Percentiles rank a stretch among this genome's conserved stretches.
These are phyloP conservation scores for Metschnikowia anglica DNA, from an alignment of 805 yeast genomes.

Conservation along the genomic window DNA sequence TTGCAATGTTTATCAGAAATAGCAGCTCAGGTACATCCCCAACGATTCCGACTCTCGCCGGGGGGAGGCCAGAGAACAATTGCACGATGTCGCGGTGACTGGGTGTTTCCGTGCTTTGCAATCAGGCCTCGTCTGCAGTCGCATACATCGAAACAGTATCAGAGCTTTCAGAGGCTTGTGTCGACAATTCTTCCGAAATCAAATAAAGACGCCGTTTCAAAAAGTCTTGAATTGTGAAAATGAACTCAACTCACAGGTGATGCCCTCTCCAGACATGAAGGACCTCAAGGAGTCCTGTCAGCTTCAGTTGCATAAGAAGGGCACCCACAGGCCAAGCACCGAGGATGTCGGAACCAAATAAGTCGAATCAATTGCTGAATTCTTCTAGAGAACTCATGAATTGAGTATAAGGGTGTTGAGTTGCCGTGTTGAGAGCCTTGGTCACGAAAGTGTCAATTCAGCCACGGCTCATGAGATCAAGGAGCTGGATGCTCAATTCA, in stretches of 20 bases:
- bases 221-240: conserved; percentile 35
- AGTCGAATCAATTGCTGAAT: conserved; percentile 10
- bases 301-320: conserved; percentile 29
- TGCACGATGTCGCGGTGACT: conserved; percentile 29
- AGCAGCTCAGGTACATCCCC: conserved; percentile 32
- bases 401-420: conserved; percentile 27
- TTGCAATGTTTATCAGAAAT: no score
- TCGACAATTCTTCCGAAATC: conserved; percentile 22
- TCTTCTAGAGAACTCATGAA: conserved; percentile 25
- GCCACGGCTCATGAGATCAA: conserved; percentile 27
- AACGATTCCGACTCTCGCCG: conserved; percentile 23
- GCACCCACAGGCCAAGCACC: conserved; percentile 31
- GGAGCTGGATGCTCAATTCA: conserved; percentile 31
- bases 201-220: conserved; percentile 31
- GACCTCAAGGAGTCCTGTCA: conserved; percentile 35
- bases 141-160: conserved; percentile 30
- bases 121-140: conserved; percentile 31
- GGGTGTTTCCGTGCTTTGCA: conserved; percentile 32
- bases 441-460: conserved; percentile 27
- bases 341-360: conserved; percentile 31
- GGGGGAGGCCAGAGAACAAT: conserved; percentile 30
- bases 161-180: conserved; percentile 22
- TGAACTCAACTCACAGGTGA: conserved; percentile 30
- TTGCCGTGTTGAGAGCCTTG: conserved; percentile 31
- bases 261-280: conserved; percentile 36